Conservation (phyloP, 2,329 filamentous ascomycete genomes). For the Fusarium beomiforme region DNA sequence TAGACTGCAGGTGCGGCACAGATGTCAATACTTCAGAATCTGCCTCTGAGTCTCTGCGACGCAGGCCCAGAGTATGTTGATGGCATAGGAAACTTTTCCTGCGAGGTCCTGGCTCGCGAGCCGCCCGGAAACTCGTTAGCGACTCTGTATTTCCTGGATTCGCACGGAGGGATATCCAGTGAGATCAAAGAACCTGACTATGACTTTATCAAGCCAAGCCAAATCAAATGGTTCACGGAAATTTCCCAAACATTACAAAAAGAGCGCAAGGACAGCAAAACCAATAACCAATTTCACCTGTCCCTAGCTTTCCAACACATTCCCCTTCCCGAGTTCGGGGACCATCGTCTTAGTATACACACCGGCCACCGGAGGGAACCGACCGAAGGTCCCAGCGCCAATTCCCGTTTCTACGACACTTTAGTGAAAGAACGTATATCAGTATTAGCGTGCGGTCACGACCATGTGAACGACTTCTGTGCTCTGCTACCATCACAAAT, state of each 20-base stretch:
- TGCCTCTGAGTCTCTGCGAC: constrained; percentile 43
- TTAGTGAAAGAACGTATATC: background rate
- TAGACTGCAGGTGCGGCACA: constrained; percentile 44
- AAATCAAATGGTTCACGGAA: constrained; percentile 46
- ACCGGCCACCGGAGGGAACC: background rate
- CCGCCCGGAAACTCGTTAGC: constrained; percentile 35
- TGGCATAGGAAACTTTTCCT: constrained; percentile 45
- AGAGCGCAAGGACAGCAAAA: background rate
- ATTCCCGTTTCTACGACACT: background rate
- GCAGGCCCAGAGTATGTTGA: constrained; percentile 41
- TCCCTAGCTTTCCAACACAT: background rate
- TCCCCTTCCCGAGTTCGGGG: background rate
- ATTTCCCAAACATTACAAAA: background rate
- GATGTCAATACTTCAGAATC: constrained; percentile 43
- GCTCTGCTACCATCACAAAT: background rate
- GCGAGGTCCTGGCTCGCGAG: constrained; percentile 36
- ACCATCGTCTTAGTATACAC: background rate
- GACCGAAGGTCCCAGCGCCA: background rate
- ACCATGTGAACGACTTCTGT: background rate
- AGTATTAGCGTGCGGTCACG: background rate
- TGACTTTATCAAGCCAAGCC: constrained; percentile 43
- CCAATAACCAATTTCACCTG: too few species aligned
- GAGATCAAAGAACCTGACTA: constrained; percentile 41
- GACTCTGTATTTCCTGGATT: constrained; percentile 45
- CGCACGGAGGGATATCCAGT: constrained; percentile 44